These are phyloP conservation scores for Alternaria sp. DNA, from an alignment of 2,329 filamentous ascomycete genomes.

Conservation along the genomic window DNA sequence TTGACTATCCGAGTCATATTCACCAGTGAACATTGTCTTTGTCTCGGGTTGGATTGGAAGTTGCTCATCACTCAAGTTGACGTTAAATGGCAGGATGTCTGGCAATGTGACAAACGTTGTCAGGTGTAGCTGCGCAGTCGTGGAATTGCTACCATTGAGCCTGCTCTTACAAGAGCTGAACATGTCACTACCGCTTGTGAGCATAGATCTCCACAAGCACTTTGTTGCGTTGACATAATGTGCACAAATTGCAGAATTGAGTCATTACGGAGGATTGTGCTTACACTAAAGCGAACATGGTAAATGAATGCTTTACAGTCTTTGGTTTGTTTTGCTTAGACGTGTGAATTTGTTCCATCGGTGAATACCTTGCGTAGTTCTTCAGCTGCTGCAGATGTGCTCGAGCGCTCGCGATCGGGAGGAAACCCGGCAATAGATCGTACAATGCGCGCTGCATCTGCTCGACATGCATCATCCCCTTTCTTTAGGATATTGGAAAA, in stretches of 20 bases:
- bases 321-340: background rate
- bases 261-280: background rate
- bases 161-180: background rate
- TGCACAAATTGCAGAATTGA: background rate
- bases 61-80: background rate
- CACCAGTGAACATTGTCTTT: background rate
- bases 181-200: background rate
- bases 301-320: background rate
- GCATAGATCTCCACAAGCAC: background rate
- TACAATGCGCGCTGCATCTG: background rate
- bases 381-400: background rate
- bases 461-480: background rate
- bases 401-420: background rate
- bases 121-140: no score
- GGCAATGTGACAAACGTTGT: background rate
- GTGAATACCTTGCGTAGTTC: background rate
- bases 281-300: background rate
- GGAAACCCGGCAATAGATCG: background rate
- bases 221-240: background rate
- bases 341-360: background rate
- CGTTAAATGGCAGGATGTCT: background rate
- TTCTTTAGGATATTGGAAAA: slow-evolving; percentile 12
- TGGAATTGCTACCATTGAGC: background rate
- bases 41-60: background rate
- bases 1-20: background rate